Conservation (phyloP, 2,329 filamentous ascomycete species). For the Coniosporium tulheliwenetii region DNA sequence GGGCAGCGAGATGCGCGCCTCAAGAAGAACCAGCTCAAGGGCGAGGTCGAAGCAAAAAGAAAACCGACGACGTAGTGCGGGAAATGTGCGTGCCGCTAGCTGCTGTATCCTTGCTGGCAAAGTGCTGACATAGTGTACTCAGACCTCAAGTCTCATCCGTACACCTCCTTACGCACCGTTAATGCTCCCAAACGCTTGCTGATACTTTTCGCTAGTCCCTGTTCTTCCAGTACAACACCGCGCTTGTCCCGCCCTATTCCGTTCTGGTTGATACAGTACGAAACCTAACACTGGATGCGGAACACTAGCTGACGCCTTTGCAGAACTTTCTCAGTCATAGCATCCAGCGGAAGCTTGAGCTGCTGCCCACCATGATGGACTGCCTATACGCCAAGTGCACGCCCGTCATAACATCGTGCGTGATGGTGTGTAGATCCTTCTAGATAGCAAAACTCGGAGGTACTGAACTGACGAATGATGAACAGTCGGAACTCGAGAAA, state of each 20-base stretch:
- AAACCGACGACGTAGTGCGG: slow-evolving; percentile 48
- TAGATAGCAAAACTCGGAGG: too few species aligned
- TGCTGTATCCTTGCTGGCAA: slow-evolving; percentile 1
- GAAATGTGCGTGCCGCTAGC: slow-evolving; percentile 41
- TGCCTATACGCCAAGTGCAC: slow-evolving; percentile 82
- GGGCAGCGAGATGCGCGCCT: slow-evolving; percentile 65
- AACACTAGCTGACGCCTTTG: too few species aligned
- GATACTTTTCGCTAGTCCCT: slow-evolving; percentile 30
- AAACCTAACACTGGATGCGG: too few species aligned
- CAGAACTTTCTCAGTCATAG: slow-evolving; percentile 77
- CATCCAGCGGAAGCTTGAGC: slow-evolving; percentile 75
- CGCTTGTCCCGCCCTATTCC: slow-evolving; percentile 68
- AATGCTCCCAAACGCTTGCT: too few species aligned
- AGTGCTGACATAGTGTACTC: slow-evolving; percentile 4
- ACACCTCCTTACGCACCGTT: too few species aligned
- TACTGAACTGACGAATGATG: too few species aligned
- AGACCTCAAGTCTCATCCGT: slow-evolving; percentile 60
- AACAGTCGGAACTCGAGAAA: slow-evolving; percentile 64
- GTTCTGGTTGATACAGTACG: slow-evolving; percentile 58
- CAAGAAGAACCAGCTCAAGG: slow-evolving; percentile 64
- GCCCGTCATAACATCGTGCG: slow-evolving; percentile 46
- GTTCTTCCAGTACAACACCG: slow-evolving; percentile 82
- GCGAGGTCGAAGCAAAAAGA: slow-evolving; percentile 40
- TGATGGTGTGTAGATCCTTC: too few species aligned
- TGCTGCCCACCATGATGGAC: slow-evolving; percentile 85